Base-by-base conservation (phyloP, 768 basidiomycete genomes). In the Lentinus tigrinus region DNA sequence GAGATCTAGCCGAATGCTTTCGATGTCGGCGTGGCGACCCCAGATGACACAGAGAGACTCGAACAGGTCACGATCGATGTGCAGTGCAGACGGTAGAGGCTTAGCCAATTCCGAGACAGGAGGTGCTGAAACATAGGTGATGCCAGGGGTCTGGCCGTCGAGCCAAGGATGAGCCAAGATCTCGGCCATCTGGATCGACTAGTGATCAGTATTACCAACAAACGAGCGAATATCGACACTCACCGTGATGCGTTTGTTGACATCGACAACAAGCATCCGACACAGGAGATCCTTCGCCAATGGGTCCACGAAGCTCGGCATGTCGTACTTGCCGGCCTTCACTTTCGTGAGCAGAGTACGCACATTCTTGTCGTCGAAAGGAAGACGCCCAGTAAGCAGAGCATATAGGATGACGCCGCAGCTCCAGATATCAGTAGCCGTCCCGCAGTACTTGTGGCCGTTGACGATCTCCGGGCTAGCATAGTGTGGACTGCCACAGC, bases 401-500 rank as follows among this genome's bases (percentile, higher is more conserved):
- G 94, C 91, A 72, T 83, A 97, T 48, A 97, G 83, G 64, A 96
- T 94, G 44, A 98, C 92, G 23, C 95, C 95, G 60, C 94, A 94
- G 64, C 93, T 95, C 95, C 95, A 98, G 66, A 98, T 92, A 72
- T 97, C 95, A 2, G 93, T 92, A 5, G 91, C 88, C 40, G 87
- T 88, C 36, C 95, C 95, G 71, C 87, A 81, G 71, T 97, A 98
- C 67, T 85, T 87, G 73, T 87, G 79, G 9, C 95, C 95, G 56
- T 91, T 88, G 62, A 98, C 93, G 68, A 98, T 95, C 76, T 98
- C 95, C 1, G 96, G 96, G 67, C 89, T 92, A 4, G 95, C 96
- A 62, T 98, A 98, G 73, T 98, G 95, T 60, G 96, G 96, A 61
- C 90, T 93, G 7, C 96, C 96, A 69, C 96, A 98, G 67, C 91